Percentiles rank a stretch among this genome's conserved stretches.
These are phyloP conservation scores for Neofusicoccum laricinum DNA, from an alignment of 2,329 filamentous ascomycete genomes.

Conservation along the genomic window DNA sequence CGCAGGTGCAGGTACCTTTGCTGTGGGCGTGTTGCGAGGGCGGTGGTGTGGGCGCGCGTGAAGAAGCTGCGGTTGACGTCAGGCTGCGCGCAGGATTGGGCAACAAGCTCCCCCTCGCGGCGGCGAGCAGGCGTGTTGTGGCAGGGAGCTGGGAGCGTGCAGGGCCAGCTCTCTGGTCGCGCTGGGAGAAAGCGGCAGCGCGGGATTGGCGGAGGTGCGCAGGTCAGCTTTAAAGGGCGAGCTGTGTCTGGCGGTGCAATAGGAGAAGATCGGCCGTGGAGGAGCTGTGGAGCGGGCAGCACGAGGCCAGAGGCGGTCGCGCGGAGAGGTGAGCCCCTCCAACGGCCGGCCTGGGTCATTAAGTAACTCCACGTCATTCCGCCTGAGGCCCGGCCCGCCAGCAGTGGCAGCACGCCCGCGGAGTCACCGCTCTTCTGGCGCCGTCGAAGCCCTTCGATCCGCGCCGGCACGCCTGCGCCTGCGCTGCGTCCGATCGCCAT, in stretches of 20 bases:
- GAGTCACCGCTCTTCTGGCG: constrained; percentile 2
- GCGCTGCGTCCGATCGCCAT: neutral
- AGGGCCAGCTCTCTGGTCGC: neutral
- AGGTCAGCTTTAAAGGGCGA: neutral
- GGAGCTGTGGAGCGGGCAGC: neutral
- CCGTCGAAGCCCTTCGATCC: too few species aligned
- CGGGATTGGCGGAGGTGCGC: constrained; percentile 1
- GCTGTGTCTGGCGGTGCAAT: neutral
- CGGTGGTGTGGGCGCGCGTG: neutral
- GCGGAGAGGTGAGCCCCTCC: neutral
- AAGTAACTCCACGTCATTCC: constrained; percentile 7
- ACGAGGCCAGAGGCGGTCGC: neutral
- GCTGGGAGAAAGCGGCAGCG: neutral
- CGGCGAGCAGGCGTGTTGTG: neutral
- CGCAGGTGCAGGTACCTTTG: neutral
- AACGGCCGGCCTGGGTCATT: neutral
- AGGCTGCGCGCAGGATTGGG: neutral
- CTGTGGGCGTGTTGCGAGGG: neutral
- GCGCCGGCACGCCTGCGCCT: too few species aligned
- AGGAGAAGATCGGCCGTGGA: constrained; percentile 9
- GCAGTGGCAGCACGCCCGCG: neutral
- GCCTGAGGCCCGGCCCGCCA: neutral
- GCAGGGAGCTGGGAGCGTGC: neutral
- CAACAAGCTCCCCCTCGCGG: neutral
- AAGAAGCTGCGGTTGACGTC: constrained; percentile 9